Evolutionary conservation across 768 basidiomycete genomes (phyloP).

Genomic region (Lactarius indigo): DNA sequence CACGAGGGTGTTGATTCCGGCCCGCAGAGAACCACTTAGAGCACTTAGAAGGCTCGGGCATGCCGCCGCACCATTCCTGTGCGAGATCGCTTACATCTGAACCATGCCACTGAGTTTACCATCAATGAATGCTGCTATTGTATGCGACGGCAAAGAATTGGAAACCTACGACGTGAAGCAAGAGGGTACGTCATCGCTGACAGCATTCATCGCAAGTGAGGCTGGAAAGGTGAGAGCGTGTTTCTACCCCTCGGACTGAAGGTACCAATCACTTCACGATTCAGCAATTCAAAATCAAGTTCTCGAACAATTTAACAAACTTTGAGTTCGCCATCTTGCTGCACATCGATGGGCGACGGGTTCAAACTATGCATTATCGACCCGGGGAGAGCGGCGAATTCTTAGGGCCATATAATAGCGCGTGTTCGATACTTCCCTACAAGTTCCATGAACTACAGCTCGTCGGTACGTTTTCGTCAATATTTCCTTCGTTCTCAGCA

Average conservation of each 20-base stretch:
- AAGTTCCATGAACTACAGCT: constrained; percentile 11
- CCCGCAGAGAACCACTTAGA: too few species aligned
- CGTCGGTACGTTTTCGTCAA: background rate
- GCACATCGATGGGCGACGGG: background rate
- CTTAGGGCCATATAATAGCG: background rate
- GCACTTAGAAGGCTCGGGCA: too few species aligned
- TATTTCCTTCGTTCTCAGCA: background rate
- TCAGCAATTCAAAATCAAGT: constrained; percentile 4
- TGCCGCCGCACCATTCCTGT: background rate
- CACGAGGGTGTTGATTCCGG: background rate
- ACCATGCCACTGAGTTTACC: constrained; percentile 11
- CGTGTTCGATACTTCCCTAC: background rate
- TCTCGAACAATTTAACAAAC: background rate
- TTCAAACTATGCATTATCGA: background rate
- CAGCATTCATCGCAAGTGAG: constrained; percentile 11
- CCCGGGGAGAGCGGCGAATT: background rate
- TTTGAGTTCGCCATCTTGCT: background rate
- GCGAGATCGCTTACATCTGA: background rate
- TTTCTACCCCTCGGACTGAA: background rate
- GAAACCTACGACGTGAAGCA: background rate
- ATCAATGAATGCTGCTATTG: background rate
- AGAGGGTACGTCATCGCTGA: background rate
- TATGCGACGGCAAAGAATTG: constrained; percentile 6
- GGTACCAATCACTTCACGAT: background rate
- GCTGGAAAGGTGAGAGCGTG: constrained; percentile 13